Base-by-base conservation (phyloP, 202 grass and related monocot genomes). In the Brachypodium distachyon region DNA sequence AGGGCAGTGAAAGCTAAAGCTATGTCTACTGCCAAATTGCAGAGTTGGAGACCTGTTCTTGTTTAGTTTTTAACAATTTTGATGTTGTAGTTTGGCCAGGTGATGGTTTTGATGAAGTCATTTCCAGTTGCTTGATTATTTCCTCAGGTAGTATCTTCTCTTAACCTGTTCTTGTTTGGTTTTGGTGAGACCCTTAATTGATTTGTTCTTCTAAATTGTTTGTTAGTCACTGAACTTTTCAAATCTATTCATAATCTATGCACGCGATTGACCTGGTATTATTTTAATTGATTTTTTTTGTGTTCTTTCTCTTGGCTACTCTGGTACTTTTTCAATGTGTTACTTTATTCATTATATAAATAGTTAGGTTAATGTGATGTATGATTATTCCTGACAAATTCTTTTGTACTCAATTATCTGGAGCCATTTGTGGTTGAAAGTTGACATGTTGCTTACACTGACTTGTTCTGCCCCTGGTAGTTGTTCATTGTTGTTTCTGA, bases 91-190 rank as follows among this genome's bases (percentile, higher is more conserved):
- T 38, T 56, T 58, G 54, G 16, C 38, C 33, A 21, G 40, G 39
- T 22, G 48, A 29, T 49, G 55, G 32, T 79, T 37, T 55, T 57
- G 48, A 73, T 85, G 58, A 49, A 73, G 39, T 73, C 75, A 58
- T 18, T 79, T 79, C 12, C 29, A 37, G 23, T 23, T 40, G 51
- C 33, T 74, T 73, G 11, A 73, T 78, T 16, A 17, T 73, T 84
- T 79, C 66, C 42, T 78, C 74, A 72, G 74, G 57, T 72, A 65
- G 38, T 48, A 28, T 62, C 34, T 37, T 84, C 61, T 63, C 26
- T 60, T 62, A 41, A 61, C 64, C 18, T 43, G 36, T 37, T 72
- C 13, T 50, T 79, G 22, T 67, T 57, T 67, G 29, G 49, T 58
- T 22, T 60, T 73, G 29, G 46, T 79, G 58, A 48, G 59, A 22